A percentile compares a stretch with the other conserved stretches of the same genome.
These are phyloP conservation scores for Ceratobasidium sp. DNA, from an alignment of 1,284 basidiomycete species.

Conservation along the genomic window DNA sequence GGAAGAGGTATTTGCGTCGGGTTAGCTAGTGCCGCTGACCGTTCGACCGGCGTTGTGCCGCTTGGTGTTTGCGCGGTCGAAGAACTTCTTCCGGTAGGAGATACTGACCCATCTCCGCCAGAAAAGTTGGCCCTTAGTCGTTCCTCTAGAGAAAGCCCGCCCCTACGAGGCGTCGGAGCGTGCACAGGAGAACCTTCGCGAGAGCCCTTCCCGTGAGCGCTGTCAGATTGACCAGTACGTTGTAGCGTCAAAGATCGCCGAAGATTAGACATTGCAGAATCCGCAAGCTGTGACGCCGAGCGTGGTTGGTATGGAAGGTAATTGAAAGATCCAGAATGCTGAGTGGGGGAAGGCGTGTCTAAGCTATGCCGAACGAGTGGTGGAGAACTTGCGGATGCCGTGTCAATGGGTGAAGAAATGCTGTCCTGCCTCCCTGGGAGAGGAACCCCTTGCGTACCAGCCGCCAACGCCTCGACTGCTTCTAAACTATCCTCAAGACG, in stretches of 20 bases:
- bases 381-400: conserved; percentile 13
- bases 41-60: background rate
- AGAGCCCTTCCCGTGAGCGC: conserved; percentile 15
- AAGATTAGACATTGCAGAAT: conserved; percentile 63
- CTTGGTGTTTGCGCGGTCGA: conserved; percentile 11
- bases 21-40: conserved; percentile 2
- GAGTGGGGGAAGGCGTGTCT: conserved; percentile 22
- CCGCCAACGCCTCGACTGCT: conserved; percentile 44
- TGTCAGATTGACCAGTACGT: conserved; percentile 53
- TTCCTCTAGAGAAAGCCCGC: conserved; percentile 62
- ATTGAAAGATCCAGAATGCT: conserved; percentile 24
- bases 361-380: conserved; percentile 19
- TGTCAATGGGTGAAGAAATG: conserved; percentile 13
- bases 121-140: conserved; percentile 66
- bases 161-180: conserved; percentile 46
- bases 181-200: conserved; percentile 48
- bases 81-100: conserved; percentile 49
- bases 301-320: conserved; percentile 36
- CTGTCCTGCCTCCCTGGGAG: conserved; percentile 24
- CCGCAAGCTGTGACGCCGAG: conserved; percentile 60
- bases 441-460: conserved; percentile 28
- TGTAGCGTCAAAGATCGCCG: conserved; percentile 66
- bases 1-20: conserved; percentile 40
- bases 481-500: conserved; percentile 45
- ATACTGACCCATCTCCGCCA: conserved; percentile 61